A percentile compares a stretch with the other conserved stretches of the same genome.
phyloP scores from a whole-genome alignment of 2,329 filamentous ascomycete genomes.

The Claviceps spartinae region DNA sequence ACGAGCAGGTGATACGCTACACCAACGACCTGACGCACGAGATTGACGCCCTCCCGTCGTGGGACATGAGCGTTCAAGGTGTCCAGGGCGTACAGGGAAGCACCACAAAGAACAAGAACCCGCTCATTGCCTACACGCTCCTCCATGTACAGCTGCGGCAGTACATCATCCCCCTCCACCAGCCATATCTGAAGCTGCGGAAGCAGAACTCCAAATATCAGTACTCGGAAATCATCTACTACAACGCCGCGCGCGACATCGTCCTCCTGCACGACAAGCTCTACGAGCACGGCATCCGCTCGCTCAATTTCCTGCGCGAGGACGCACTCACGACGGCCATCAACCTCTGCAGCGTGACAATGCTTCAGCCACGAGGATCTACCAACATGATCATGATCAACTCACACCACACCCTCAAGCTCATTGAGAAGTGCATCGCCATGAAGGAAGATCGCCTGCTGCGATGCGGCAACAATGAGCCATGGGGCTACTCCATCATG shows the following conservation, averaged over 20 bases:
- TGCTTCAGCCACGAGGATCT: conserved; percentile 44
- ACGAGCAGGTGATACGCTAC: conserved; percentile 47
- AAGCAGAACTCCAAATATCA: conserved; percentile 48
- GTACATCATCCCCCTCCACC: conserved; percentile 48
- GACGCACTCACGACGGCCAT: conserved; percentile 46
- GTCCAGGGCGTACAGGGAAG: conserved; percentile 12
- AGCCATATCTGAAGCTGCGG: conserved; percentile 45
- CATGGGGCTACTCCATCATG: conserved; percentile 52
- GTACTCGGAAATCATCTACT: conserved; percentile 49
- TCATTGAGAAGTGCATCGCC: conserved; percentile 46
- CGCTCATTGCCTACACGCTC: conserved; percentile 44
- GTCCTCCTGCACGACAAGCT: conserved; percentile 48
- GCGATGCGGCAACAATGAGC: conserved; percentile 49
- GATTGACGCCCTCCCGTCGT: conserved; percentile 45
- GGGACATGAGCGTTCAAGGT: conserved; percentile 28
- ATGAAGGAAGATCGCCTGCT: conserved; percentile 49
- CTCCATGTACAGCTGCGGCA: conserved; percentile 47
- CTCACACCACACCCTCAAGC: conserved; percentile 43
- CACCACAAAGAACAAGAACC: conserved; percentile 30
- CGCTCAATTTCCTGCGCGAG: conserved; percentile 46
- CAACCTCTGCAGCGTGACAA: conserved; percentile 46
- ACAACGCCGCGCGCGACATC: conserved; percentile 47
- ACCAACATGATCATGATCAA: conserved; percentile 51
- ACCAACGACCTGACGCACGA: conserved; percentile 48
- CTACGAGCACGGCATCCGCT: conserved; percentile 43